Evolutionary conservation across 495 filamentous ascomycete species (phyloP), one percentile per base, ranked within the genome.

Genomic region (Clavariopsis aquatica): DNA sequence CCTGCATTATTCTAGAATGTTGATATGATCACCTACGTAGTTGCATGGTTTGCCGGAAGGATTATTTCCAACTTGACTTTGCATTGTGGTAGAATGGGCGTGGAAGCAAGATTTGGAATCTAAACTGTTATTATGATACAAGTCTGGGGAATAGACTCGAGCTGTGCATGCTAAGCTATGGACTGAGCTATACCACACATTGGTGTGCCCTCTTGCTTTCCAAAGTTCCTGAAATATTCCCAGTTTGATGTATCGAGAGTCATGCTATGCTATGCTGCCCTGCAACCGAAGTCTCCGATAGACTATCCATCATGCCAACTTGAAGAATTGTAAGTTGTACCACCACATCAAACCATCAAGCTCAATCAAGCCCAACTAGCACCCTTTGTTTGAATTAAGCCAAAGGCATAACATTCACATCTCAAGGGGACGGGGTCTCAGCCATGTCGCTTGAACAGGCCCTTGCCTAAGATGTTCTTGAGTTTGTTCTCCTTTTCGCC

Each of bases 401-500:
- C 38, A 9, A 43, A 43, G 38, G 9, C 38, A 8, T 43, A 2
- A 17, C n/a, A 17, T 17, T 10, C 38, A 8, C 38, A 17, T 17
- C 38, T n/a, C 38, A 43, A 8, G 15, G 38, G 15, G n/a, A 43
- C 4, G 2, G 13, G 12, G 12, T 3, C 4, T 43, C 45, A 23
- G 7, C 26, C 47, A 51, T 51, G 47, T 38, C 61, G 27, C 52
- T 66, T 69, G 47, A 66, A 69, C 22, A 69, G 27, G 6, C 68
- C 64, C 46, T 71, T 60, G 31, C 66, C 69, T 61, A 77, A 59
- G 31, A 80, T 66, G 52, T 72, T 78, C 72, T 78, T 79, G 34
- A 72, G 73, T 64, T 79, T 85, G 65, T 64, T 77, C 71, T 78
- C 81, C 24, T 74, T 75, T 56, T 82, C 78, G 49, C 51, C 70